Percentiles rank a stretch among this genome's conserved stretches.
Evolutionary conservation across 2,329 filamentous ascomycete genomes (phyloP).

Genomic region (Ascochyta rabiei): DNA sequence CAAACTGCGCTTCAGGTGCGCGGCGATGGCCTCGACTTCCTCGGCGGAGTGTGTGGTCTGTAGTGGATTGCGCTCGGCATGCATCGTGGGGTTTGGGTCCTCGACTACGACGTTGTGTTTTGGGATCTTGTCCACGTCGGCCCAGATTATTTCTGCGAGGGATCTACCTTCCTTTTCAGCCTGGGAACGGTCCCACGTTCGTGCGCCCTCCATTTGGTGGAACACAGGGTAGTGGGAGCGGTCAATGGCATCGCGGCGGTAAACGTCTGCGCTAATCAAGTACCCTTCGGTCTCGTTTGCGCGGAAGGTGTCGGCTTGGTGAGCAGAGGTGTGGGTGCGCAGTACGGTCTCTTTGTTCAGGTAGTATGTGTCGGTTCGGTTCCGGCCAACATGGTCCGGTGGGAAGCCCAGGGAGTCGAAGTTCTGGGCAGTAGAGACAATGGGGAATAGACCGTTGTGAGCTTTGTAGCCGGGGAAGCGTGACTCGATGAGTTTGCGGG

Average conservation of each 20-base stretch:
- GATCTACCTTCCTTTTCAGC: conserved; percentile 53
- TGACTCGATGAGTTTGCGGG: conserved; percentile 88
- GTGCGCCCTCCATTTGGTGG: conserved; percentile 97
- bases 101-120: conserved; percentile 77
- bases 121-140: conserved; percentile 74
- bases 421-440: conserved; percentile 85
- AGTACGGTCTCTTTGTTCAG: conserved; percentile 83
- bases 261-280: conserved; percentile 92
- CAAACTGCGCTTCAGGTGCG: conserved; percentile 86
- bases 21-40: conserved; percentile 81
- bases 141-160: conserved; percentile 69
- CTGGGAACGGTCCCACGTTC: conserved; percentile 79
- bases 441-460: conserved; percentile 79
- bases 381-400: conserved; percentile 83
- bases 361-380: conserved; percentile 93
- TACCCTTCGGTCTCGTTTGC: conserved; percentile 77
- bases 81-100: conserved; percentile 79
- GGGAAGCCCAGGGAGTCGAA: conserved; percentile 98
- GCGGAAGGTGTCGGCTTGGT: conserved; percentile 83
- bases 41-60: conserved; percentile 75
- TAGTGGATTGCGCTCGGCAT: conserved; percentile 80
- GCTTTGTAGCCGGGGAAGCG: conserved; percentile 80
- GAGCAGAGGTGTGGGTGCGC: conserved; percentile 92
- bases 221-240: conserved; percentile 95
- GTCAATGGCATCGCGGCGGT: conserved; percentile 92